phyloP scores from a whole-genome alignment of 169 alveolate species.

The Plasmodium inui region DNA sequence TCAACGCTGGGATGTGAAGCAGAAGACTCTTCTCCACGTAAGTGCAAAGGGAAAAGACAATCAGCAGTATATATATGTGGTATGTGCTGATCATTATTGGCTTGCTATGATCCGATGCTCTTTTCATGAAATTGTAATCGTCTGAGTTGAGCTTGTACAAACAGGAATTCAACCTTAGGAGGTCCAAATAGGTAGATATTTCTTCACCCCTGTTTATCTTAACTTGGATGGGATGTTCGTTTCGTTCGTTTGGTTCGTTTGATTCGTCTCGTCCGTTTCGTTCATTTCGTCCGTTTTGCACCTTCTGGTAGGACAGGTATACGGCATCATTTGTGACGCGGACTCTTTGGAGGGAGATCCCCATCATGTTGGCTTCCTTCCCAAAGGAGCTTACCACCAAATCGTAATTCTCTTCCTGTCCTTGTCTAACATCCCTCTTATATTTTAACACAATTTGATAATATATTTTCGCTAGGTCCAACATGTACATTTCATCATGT shows the following conservation, averaged over 20 bases:
- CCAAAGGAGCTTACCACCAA: background rate
- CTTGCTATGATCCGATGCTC: slow-evolving; percentile 10
- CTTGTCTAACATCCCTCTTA: background rate
- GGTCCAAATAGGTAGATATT: background rate
- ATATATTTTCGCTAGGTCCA: slow-evolving; percentile 13
- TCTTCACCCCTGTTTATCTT: slow-evolving; percentile 21
- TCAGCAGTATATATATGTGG: slow-evolving; percentile 8
- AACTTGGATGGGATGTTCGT: background rate
- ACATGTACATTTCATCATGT: slow-evolving; percentile 25
- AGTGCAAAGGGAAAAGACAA: slow-evolving; percentile 14
- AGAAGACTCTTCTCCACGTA: slow-evolving; percentile 45
- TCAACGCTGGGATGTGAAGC: slow-evolving; percentile 19
- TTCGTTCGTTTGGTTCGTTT: no score
- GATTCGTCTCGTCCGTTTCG: no score
- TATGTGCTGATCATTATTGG: slow-evolving; percentile 5
- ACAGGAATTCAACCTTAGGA: slow-evolving; percentile 1
- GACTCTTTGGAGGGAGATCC: background rate
- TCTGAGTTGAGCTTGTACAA: slow-evolving; percentile 24
- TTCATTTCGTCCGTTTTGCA: background rate
- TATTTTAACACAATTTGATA: slow-evolving; percentile 1
- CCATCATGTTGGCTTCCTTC: background rate
- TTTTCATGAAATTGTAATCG: slow-evolving; percentile 29
- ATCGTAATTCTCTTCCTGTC: slow-evolving; percentile 10
- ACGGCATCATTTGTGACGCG: background rate
- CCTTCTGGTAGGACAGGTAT: slow-evolving; percentile 9